These are phyloP conservation scores for Prunus davidiana DNA, from an alignment of 306 rosid genomes.

Conservation along the genomic window DNA sequence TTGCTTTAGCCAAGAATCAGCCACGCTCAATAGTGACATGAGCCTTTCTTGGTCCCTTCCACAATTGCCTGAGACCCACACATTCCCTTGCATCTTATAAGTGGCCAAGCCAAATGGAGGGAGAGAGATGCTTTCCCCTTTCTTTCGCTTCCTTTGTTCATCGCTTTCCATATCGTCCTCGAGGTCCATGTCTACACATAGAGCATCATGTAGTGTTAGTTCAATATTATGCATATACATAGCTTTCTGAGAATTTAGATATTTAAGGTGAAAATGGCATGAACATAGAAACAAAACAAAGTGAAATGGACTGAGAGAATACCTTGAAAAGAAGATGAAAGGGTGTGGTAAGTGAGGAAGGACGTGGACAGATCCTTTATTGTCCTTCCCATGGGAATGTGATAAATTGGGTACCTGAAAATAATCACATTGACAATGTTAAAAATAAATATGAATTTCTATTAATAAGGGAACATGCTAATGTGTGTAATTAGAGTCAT, in stretches of 20 bases:
- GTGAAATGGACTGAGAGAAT: background rate
- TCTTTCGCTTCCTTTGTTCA: constrained; percentile 43
- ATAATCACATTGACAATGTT: constrained; percentile 6
- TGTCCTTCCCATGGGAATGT: constrained; percentile 96
- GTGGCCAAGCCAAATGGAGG: constrained; percentile 91
- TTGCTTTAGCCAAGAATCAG: constrained; percentile 96
- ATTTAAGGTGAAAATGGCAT: background rate
- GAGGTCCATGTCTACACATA: constrained; percentile 54
- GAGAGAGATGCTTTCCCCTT: constrained; percentile 57
- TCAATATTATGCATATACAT: background rate
- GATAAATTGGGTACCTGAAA: constrained; percentile 96
- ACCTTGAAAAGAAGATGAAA: constrained; percentile 98
- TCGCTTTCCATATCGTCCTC: constrained; percentile 47
- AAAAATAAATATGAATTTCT: background rate
- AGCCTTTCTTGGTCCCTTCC: constrained; percentile 85
- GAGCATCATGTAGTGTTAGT: constrained; percentile 8
- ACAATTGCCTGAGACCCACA: constrained; percentile 73
- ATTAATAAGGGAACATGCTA: background rate
- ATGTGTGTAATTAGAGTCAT: background rate
- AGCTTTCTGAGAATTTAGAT: background rate
- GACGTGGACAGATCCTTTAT: constrained; percentile 86
- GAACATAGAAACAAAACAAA: background rate
- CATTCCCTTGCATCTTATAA: constrained; percentile 81
- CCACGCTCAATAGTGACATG: constrained; percentile 66
- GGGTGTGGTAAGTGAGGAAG: constrained; percentile 94